Percentiles rank a stretch among this genome's conserved stretches.
Conservation (phyloP, 176 grass and related monocot genomes). For the Pontederia crassipes region DNA sequence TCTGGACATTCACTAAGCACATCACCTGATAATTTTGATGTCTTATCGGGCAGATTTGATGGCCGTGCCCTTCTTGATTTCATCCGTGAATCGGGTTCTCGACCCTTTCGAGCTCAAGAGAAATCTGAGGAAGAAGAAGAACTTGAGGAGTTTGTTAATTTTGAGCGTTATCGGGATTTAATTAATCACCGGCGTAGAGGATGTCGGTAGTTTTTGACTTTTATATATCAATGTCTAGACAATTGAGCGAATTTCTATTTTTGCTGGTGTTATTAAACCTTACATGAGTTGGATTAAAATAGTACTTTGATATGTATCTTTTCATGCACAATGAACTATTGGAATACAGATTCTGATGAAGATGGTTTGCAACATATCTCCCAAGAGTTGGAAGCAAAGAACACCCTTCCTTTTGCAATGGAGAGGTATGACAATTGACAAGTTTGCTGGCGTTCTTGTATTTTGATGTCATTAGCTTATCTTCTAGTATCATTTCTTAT, state of each 20-base stretch:
- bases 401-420: conserved; percentile 54
- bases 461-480: too few species aligned
- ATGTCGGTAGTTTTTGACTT: conserved; percentile 97
- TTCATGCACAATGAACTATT: conserved; percentile 16
- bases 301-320: neutral
- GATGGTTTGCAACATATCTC: conserved; percentile 66
- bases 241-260: conserved; percentile 23
- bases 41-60: conserved; percentile 71
- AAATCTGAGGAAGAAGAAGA: conserved; percentile 96
- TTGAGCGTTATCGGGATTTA: conserved; percentile 99
- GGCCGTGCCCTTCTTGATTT: conserved; percentile 94
- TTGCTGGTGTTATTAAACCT: conserved; percentile 9
- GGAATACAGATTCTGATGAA: conserved; percentile 66
- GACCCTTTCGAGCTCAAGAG: conserved; percentile 49
- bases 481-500: too few species aligned
- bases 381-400: conserved; percentile 85
- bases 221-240: conserved; percentile 19
- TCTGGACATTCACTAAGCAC: conserved; percentile 12
- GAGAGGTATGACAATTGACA: conserved; percentile 44
- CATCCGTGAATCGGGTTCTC: conserved; percentile 61
- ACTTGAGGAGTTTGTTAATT: conserved; percentile 99
- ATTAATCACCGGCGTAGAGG: conserved; percentile 99
- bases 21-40: conserved; percentile 10
- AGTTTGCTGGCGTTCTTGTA: conserved; percentile 10
- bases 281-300: neutral